phyloP scores from a whole-genome alignment of 2,329 filamentous ascomycete genomes.

The Orbilia brochopaga region DNA sequence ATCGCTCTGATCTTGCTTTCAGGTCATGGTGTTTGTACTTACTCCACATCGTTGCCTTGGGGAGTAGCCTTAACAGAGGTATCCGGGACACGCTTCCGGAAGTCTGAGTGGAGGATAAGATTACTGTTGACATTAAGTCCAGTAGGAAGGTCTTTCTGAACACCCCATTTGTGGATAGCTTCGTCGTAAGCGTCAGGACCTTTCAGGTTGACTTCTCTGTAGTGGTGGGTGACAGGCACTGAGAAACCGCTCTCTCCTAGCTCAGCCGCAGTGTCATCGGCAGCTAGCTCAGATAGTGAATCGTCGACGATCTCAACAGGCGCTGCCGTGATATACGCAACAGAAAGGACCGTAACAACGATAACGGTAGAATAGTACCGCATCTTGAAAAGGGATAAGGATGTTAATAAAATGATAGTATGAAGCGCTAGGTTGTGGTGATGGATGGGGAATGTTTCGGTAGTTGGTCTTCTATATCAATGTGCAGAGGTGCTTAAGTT shows the following conservation, averaged over 20 bases:
- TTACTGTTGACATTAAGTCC: slow-evolving; percentile 2
- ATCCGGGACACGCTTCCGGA: slow-evolving; percentile 22
- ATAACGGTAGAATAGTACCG: slow-evolving; percentile 12
- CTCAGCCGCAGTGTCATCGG: background rate
- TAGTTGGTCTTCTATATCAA: too few relatives aligned
- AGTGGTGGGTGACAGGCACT: slow-evolving; percentile 19
- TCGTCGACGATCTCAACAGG: background rate
- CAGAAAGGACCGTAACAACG: background rate
- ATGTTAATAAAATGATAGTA: too few relatives aligned
- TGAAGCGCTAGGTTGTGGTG: background rate
- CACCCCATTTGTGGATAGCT: slow-evolving; percentile 26
- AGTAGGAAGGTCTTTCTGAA: slow-evolving; percentile 29
- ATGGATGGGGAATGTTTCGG: too few relatives aligned
- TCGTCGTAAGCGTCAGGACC: slow-evolving; percentile 23
- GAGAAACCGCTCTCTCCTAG: slow-evolving; percentile 9
- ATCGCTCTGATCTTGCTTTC: too few relatives aligned
- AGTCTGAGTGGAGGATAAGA: slow-evolving; percentile 19
- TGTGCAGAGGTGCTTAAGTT: too few relatives aligned
- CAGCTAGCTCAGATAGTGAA: background rate
- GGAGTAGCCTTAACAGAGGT: slow-evolving; percentile 12
- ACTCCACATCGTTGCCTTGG: slow-evolving; percentile 16
- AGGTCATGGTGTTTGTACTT: too few relatives aligned
- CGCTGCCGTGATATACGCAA: background rate
- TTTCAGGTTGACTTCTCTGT: slow-evolving; percentile 16
- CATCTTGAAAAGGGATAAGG: too few relatives aligned